phyloP scores from a whole-genome alignment of 2,329 filamentous ascomycete genomes.

The Stemphylium vesicarium region DNA sequence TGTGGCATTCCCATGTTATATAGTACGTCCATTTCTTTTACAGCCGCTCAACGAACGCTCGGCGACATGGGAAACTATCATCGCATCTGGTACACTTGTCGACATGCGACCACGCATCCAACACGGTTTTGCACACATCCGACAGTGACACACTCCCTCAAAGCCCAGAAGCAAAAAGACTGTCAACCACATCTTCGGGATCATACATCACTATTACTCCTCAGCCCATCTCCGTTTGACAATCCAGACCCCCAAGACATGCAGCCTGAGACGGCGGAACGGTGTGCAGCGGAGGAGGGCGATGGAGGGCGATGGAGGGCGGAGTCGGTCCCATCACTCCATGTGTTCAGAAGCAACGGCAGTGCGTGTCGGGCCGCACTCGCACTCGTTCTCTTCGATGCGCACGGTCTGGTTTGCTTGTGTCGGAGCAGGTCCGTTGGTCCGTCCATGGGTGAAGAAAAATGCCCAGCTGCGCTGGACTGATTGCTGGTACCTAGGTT shows the following conservation, averaged over 20 bases:
- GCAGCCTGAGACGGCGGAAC: background rate
- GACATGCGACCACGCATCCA: background rate
- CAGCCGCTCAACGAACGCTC: background rate
- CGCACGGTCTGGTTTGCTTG: background rate
- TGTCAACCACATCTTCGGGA: background rate
- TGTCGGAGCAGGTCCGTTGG: background rate
- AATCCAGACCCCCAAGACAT: background rate
- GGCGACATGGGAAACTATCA: background rate
- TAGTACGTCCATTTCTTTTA: background rate
- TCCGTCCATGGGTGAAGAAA: background rate
- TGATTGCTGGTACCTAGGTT: background rate
- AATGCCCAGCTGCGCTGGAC: background rate
- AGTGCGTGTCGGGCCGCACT: background rate
- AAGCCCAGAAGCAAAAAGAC: background rate
- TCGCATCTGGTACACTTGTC: background rate
- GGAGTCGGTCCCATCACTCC: background rate
- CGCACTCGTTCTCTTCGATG: background rate
- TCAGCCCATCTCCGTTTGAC: background rate
- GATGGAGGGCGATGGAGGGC: background rate
- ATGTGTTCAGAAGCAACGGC: background rate
- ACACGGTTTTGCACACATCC: background rate
- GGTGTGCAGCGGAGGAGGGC: background rate
- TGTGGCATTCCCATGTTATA: background rate
- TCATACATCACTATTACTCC: background rate
- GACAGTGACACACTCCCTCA: background rate